Conservation (phyloP, 768 basidiomycete genomes). For the Mycena alexandri region DNA sequence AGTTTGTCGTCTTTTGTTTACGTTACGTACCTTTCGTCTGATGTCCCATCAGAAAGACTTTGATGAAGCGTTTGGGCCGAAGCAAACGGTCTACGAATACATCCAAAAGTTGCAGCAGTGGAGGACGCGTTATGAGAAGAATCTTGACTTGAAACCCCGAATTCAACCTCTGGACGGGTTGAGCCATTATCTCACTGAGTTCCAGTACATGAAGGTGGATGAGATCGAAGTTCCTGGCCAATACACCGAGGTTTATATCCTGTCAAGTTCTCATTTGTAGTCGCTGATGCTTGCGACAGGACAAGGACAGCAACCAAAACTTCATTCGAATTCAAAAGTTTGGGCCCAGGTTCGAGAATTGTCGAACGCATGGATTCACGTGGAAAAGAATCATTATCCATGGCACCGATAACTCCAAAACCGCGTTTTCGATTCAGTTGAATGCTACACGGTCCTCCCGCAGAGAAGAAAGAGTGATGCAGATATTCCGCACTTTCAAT, state of each 20-base stretch:
- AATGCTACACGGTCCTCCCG: slow-evolving; percentile 88
- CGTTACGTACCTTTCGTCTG: slow-evolving; percentile 14
- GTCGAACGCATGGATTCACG: slow-evolving; percentile 85
- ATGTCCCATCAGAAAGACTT: slow-evolving; percentile 76
- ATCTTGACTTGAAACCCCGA: slow-evolving; percentile 86
- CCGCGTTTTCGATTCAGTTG: slow-evolving; percentile 91
- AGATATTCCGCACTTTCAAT: slow-evolving; percentile 95
- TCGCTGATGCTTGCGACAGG: slow-evolving; percentile 59
- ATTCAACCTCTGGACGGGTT: slow-evolving; percentile 87
- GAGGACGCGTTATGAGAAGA: slow-evolving; percentile 90
- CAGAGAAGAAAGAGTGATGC: slow-evolving; percentile 92
- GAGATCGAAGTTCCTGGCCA: slow-evolving; percentile 99
- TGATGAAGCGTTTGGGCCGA: slow-evolving; percentile 90
- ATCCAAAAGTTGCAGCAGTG: slow-evolving; percentile 91
- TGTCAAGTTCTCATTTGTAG: background rate
- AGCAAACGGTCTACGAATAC: slow-evolving; percentile 87
- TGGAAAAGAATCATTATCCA: slow-evolving; percentile 93
- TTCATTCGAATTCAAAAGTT: slow-evolving; percentile 94
- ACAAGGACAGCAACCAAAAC: slow-evolving; percentile 93
- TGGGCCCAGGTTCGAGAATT: slow-evolving; percentile 90
- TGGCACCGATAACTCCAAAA: slow-evolving; percentile 90
- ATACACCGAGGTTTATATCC: slow-evolving; percentile 86
- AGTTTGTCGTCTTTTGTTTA: slow-evolving; percentile 54
- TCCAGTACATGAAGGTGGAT: slow-evolving; percentile 97
- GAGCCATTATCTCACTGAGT: slow-evolving; percentile 96